These are phyloP conservation scores for Pichia terricola DNA, from an alignment of 1,139 yeast genomes.

Conservation along the genomic window DNA sequence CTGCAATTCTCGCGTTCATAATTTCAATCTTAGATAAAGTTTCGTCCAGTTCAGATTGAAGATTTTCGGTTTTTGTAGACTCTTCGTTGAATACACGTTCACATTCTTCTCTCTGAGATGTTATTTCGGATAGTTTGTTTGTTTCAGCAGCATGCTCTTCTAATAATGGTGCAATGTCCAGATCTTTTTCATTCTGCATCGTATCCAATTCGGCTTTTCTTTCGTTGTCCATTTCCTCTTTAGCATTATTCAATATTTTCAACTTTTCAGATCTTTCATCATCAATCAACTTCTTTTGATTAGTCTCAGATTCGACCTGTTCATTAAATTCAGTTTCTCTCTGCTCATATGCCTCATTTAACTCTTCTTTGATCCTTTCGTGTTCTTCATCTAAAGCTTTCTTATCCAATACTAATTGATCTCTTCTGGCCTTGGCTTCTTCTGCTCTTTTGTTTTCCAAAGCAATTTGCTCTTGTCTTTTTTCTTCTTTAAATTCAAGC, in stretches of 20 bases:
- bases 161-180: conserved; percentile 24
- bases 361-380: conserved; percentile 23
- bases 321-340: conserved; percentile 26
- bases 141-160: conserved; percentile 23
- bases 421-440: conserved; percentile 30
- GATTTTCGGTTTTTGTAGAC: conserved; percentile 17
- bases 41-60: conserved; percentile 17
- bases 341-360: conserved; percentile 26
- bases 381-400: conserved; percentile 22
- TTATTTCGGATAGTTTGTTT: conserved; percentile 19
- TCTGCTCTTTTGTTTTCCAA: conserved; percentile 34
- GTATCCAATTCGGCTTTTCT: conserved; percentile 27
- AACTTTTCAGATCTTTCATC: conserved; percentile 28
- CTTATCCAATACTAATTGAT: conserved; percentile 30
- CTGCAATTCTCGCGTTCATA: conserved; percentile 17
- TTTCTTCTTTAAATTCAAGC: conserved; percentile 41
- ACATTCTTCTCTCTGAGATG: conserved; percentile 21
- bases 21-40: conserved; percentile 17
- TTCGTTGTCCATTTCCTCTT: conserved; percentile 26
- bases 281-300: conserved; percentile 23
- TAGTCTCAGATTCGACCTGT: conserved; percentile 25
- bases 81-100: conserved; percentile 22
- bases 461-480: conserved; percentile 33
- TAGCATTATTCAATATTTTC: conserved; percentile 22
- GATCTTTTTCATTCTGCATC: conserved; percentile 25